Conservation (phyloP, 768 basidiomycete genomes). For the Filobasidium wieringae region DNA sequence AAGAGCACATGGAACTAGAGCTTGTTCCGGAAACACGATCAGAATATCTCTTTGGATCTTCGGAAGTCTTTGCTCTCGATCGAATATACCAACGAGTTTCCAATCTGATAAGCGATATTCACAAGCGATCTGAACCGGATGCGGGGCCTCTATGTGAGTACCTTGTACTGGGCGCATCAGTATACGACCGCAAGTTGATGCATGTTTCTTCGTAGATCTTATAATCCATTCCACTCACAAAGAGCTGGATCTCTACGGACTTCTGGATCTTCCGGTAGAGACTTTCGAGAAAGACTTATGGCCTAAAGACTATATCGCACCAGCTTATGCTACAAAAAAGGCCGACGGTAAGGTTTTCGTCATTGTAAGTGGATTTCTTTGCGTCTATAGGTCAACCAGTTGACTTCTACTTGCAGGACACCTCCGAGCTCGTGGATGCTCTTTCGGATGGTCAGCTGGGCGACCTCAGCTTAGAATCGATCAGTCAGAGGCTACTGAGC, state of each 20-base stretch:
- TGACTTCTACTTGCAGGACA: constrained; percentile 19
- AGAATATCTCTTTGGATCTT: constrained; percentile 14
- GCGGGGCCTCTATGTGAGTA: neutral
- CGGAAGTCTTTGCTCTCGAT: neutral
- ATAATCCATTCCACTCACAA: constrained; percentile 23
- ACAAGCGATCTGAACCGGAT: neutral
- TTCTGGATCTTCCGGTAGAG: constrained; percentile 19
- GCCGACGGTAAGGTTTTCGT: constrained; percentile 23
- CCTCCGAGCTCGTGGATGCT: constrained; percentile 21
- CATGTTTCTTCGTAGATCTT: constrained; percentile 18
- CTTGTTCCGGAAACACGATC: constrained; percentile 25
- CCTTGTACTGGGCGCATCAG: neutral
- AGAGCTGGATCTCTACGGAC: constrained; percentile 12
- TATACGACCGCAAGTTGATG: neutral
- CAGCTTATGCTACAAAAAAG: constrained; percentile 19
- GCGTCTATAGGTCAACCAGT: neutral
- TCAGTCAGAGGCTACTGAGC: neutral
- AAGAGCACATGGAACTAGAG: constrained; percentile 11
- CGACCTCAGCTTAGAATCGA: neutral
- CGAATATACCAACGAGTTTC: no score
- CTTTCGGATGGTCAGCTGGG: neutral
- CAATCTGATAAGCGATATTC: neutral
- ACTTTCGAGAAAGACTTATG: no score
- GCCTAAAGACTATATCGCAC: constrained; percentile 21
- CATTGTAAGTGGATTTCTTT: constrained; percentile 20